Evolutionary conservation across 2,329 filamentous ascomycete species (phyloP).

Genomic region (Ophiostoma piceae): DNA sequence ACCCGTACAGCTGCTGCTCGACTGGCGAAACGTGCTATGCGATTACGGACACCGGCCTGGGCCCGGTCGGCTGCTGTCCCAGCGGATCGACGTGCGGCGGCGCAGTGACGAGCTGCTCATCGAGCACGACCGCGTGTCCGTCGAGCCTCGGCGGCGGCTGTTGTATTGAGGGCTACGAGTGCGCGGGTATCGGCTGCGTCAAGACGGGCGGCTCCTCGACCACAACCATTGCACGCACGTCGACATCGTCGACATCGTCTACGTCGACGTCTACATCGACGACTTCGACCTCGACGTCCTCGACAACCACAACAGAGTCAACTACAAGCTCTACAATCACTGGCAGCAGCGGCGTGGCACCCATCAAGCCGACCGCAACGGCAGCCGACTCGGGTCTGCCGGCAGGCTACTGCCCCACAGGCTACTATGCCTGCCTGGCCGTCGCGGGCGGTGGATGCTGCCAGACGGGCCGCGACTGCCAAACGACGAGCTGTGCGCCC

Average conservation of each 20-base stretch:
- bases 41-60: slow-evolving; percentile 57
- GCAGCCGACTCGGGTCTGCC: slow-evolving; percentile 37
- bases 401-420: slow-evolving; percentile 65
- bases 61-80: slow-evolving; percentile 71
- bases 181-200: slow-evolving; percentile 62
- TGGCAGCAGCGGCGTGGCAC: slow-evolving; percentile 37
- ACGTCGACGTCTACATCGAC: slow-evolving; percentile 41
- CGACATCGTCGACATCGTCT: slow-evolving; percentile 41
- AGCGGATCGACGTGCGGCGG: slow-evolving; percentile 59
- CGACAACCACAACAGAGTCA: slow-evolving; percentile 35
- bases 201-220: slow-evolving; percentile 30
- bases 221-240: slow-evolving; percentile 29
- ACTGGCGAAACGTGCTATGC: slow-evolving; percentile 60
- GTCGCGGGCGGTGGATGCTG: slow-evolving; percentile 81
- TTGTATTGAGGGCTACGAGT: slow-evolving; percentile 67
- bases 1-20: slow-evolving; percentile 67
- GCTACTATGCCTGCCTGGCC: slow-evolving; percentile 87
- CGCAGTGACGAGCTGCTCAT: slow-evolving; percentile 55
- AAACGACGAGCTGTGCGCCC: slow-evolving; percentile 70
- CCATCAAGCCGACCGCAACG: slow-evolving; percentile 44
- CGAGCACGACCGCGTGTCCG: slow-evolving; percentile 60
- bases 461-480: slow-evolving; percentile 78
- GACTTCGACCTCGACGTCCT: slow-evolving; percentile 36
- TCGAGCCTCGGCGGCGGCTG: slow-evolving; percentile 65
- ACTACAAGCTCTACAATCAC: slow-evolving; percentile 21